Conservation (phyloP, 1,284 basidiomycete species). For the Fistulinella cinereoalba region DNA sequence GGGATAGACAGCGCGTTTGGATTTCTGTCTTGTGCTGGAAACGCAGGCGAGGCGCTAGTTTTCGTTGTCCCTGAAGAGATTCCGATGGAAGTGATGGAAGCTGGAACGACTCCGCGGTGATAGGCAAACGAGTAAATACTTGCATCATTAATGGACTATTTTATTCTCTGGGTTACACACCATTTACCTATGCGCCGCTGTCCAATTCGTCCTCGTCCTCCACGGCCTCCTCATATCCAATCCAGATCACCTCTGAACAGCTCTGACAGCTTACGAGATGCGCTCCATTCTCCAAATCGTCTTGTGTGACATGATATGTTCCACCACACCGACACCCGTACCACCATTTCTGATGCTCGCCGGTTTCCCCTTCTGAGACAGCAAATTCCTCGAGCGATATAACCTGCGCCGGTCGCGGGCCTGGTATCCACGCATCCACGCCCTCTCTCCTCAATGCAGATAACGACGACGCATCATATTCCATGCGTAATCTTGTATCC, state of each 20-base stretch:
- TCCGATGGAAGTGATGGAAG: too few species aligned
- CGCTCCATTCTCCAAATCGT: slow-evolving; percentile 58
- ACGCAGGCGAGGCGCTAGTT: too few species aligned
- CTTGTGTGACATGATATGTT: slow-evolving; percentile 51
- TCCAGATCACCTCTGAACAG: slow-evolving; percentile 78
- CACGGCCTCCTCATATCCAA: slow-evolving; percentile 60
- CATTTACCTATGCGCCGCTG: not conserved
- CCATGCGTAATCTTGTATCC: slow-evolving; percentile 33
- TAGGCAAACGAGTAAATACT: too few species aligned
- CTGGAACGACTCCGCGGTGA: too few species aligned
- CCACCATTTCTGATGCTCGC: slow-evolving; percentile 41
- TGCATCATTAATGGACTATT: too few species aligned
- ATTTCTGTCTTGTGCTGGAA: too few species aligned
- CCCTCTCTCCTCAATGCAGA: too few species aligned
- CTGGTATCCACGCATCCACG: slow-evolving; percentile 15
- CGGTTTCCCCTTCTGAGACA: slow-evolving; percentile 12
- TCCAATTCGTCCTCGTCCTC: slow-evolving; percentile 1
- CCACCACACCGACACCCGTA: slow-evolving; percentile 72
- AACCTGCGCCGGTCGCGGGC: slow-evolving; percentile 69
- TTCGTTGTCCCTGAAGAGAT: too few species aligned
- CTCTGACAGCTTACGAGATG: slow-evolving; percentile 67
- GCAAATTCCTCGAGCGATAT: slow-evolving; percentile 72
- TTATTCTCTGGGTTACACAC: too few species aligned
- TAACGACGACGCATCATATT: slow-evolving; percentile 46
- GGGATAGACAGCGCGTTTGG: not conserved